phyloP scores from a whole-genome alignment of 306 rosid genomes.

The Inga oerstediana region DNA sequence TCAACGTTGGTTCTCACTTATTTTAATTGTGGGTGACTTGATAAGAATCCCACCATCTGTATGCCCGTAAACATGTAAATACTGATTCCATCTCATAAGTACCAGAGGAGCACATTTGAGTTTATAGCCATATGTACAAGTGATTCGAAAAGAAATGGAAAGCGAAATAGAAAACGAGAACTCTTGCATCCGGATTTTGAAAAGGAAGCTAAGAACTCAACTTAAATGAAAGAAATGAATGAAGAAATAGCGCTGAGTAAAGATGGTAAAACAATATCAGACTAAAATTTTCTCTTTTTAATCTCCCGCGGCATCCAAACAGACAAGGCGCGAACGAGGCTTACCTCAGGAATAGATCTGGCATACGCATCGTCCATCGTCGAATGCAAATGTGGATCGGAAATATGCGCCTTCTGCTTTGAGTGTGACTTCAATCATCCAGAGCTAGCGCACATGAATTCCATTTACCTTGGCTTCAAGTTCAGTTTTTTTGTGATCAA shows the following conservation, averaged over 20 bases:
- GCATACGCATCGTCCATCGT: conserved; percentile 90
- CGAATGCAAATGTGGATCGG: conserved; percentile 46
- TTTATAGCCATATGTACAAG: conserved; percentile 12
- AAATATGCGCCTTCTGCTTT: conserved; percentile 19
- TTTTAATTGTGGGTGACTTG: neutral
- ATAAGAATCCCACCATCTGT: conserved; percentile 12
- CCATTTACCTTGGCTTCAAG: conserved; percentile 19
- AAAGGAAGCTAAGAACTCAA: neutral
- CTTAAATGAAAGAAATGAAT: neutral
- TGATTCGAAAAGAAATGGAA: conserved; percentile 1
- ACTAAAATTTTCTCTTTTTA: neutral
- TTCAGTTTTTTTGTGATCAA: neutral
- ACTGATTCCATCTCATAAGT: conserved; percentile 24
- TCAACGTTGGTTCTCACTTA: neutral
- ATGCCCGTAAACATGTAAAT: neutral
- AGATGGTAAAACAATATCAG: neutral
- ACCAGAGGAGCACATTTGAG: neutral
- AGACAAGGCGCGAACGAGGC: conserved; percentile 1
- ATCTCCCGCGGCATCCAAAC: conserved; percentile 5
- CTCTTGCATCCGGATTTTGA: conserved; percentile 22
- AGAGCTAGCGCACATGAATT: conserved; percentile 16
- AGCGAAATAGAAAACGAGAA: neutral
- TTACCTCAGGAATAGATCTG: conserved; percentile 86
- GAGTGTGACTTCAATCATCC: conserved; percentile 17
- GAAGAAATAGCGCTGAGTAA: neutral